phyloP scores from a whole-genome alignment of 1,139 yeast species.

The Meyerozyma smithsonii region DNA sequence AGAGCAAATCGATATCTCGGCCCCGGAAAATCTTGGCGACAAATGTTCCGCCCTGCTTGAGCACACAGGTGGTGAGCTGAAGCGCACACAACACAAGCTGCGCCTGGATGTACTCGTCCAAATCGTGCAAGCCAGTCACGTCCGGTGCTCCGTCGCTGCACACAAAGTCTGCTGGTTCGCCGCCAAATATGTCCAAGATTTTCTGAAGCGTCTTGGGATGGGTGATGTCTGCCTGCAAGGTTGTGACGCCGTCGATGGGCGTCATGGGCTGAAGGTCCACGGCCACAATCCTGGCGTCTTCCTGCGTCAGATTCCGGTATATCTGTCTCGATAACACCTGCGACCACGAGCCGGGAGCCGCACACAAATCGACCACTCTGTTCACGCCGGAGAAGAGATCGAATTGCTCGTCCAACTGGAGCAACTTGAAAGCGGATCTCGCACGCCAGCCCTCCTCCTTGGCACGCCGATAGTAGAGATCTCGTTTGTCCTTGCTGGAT shows the following conservation, averaged over 20 bases:
- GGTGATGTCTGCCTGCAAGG: conserved; percentile 93
- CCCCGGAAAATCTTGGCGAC: conserved; percentile 97
- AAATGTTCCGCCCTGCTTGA: conserved; percentile 86
- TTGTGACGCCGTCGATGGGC: conserved; percentile 82
- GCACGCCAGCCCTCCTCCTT: conserved; percentile 98
- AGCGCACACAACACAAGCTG: conserved; percentile 87
- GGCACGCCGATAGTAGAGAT: conserved; percentile 83
- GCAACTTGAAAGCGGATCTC: conserved; percentile 86
- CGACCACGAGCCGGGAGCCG: conserved; percentile 99
- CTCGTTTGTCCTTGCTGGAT: conserved; percentile 92
- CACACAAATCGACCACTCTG: conserved; percentile 93
- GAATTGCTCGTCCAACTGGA: conserved; percentile 87
- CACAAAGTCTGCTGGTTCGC: conserved; percentile 90
- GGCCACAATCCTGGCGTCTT: conserved; percentile 73
- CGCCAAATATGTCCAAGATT: conserved; percentile 78
- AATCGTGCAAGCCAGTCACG: conserved; percentile 93
- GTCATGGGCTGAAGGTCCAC: conserved; percentile 98
- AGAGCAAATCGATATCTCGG: conserved; percentile 85
- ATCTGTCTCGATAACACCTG: conserved; percentile 83
- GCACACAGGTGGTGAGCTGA: conserved; percentile 81
- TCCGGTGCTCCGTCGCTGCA: conserved; percentile 99
- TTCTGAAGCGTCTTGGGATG: conserved; percentile 81
- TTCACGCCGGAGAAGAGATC: conserved; percentile 67
- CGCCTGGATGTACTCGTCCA: conserved; percentile 95
- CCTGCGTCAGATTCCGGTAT: conserved; percentile 32